phyloP scores from a whole-genome alignment of 2,329 filamentous ascomycete genomes.

The Hirsutella thompsonii region DNA sequence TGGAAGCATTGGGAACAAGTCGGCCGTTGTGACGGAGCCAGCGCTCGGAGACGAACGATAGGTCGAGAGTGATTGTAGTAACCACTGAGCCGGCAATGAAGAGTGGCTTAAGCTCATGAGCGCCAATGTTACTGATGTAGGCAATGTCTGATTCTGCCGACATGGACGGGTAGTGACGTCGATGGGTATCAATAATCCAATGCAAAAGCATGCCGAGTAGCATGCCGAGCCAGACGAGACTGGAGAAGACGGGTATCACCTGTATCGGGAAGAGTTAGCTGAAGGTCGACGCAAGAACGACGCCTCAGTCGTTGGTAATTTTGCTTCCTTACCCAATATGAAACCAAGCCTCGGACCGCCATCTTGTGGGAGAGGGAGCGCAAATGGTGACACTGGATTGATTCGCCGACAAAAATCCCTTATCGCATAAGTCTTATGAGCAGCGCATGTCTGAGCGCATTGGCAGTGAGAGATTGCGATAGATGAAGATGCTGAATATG shows the following conservation, averaged over 20 bases:
- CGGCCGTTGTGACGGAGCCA: conserved; percentile 75
- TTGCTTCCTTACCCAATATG: not conserved
- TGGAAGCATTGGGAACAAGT: conserved; percentile 58
- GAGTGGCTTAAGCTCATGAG: conserved; percentile 53
- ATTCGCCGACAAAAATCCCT: no score
- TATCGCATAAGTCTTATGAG: no score
- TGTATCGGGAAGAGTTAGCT: conserved; percentile 8
- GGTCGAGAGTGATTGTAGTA: conserved; percentile 68
- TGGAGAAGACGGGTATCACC: conserved; percentile 59
- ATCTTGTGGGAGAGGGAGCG: not conserved
- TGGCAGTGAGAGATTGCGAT: no score
- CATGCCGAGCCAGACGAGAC: conserved; percentile 51
- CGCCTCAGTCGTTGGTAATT: not conserved
- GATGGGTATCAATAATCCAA: conserved; percentile 47
- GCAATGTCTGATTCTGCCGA: conserved; percentile 43
- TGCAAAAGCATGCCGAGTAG: conserved; percentile 57
- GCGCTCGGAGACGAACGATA: conserved; percentile 69
- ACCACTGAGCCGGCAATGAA: conserved; percentile 62
- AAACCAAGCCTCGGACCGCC: not conserved
- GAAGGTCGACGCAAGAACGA: not conserved
- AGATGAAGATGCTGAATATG: no score
- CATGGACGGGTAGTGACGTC: conserved; percentile 50
- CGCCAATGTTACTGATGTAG: conserved; percentile 59
- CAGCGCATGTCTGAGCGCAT: no score
- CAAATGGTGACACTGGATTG: no score